Conservation (phyloP, 2,329 filamentous ascomycete species). For the Lizonia empirigonia region DNA sequence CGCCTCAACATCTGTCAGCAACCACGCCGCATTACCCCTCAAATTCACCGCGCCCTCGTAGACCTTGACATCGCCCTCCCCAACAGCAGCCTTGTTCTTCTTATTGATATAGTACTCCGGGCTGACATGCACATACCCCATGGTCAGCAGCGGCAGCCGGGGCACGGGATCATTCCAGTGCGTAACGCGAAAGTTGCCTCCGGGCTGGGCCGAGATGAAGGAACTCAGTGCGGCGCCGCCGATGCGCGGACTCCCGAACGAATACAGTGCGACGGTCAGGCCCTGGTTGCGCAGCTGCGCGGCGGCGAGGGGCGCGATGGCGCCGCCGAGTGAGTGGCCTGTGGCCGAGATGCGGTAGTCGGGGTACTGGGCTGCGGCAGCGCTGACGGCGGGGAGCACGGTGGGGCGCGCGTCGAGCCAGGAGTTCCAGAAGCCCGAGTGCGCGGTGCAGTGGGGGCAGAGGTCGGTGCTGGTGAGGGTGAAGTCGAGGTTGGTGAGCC, state of each 20-base stretch:
- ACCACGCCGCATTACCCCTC: conserved; percentile 39
- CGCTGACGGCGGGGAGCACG: conserved; percentile 53
- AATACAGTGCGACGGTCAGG: conserved; percentile 53
- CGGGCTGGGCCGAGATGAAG: conserved; percentile 61
- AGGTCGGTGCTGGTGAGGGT: conserved; percentile 50
- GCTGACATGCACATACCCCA: conserved; percentile 69
- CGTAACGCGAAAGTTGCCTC: conserved; percentile 67
- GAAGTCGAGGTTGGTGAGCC: conserved; percentile 62
- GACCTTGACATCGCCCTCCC: conserved; percentile 29
- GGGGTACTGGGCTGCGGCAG: conserved; percentile 56
- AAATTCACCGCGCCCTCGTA: conserved; percentile 32
- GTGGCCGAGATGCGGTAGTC: conserved; percentile 61
- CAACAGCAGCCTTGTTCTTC: conserved; percentile 27
- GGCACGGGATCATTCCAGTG: conserved; percentile 72
- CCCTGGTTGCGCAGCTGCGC: conserved; percentile 51
- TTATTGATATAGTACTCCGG: conserved; percentile 66
- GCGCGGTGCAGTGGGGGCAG: conserved; percentile 58
- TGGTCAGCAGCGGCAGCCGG: conserved; percentile 64
- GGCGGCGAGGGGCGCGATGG: conserved; percentile 66
- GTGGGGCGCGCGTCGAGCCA: conserved; percentile 60
- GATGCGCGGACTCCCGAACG: conserved; percentile 71
- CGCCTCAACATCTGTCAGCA: conserved; percentile 37
- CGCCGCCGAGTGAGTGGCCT: conserved; percentile 73
- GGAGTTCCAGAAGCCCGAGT: conserved; percentile 64
- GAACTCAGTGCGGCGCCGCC: conserved; percentile 63